These are phyloP conservation scores for Solanum pennellii DNA, from an alignment of 257 asterid genomes.

Conservation along the genomic window DNA sequence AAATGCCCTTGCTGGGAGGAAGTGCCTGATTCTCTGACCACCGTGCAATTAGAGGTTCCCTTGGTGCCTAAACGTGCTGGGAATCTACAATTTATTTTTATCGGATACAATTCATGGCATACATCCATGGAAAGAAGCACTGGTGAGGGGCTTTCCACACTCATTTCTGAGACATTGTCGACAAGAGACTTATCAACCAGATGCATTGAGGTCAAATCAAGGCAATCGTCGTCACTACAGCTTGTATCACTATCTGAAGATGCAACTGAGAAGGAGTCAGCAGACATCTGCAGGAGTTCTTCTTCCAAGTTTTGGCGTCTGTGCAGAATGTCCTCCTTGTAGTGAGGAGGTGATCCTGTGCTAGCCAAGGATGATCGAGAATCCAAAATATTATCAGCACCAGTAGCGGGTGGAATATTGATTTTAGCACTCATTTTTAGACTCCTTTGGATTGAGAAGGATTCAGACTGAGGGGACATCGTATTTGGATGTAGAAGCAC, in stretches of 20 bases:
- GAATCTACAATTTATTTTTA: constrained; percentile 30
- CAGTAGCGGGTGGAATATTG: constrained; percentile 22
- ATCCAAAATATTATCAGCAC: constrained; percentile 26
- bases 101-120: constrained; percentile 12
- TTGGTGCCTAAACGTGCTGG: constrained; percentile 6
- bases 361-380: constrained; percentile 34
- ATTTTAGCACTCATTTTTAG: constrained; percentile 19
- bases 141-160: constrained; percentile 3
- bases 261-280: constrained; percentile 56
- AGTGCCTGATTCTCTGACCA: constrained; percentile 16
- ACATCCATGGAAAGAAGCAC: constrained; percentile 13
- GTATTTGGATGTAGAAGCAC: constrained; percentile 13
- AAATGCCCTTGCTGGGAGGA: constrained; percentile 11
- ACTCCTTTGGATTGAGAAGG: constrained; percentile 23
- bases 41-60: constrained; percentile 9
- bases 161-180: constrained; percentile 21
- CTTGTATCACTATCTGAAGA: constrained; percentile 87
- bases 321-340: constrained; percentile 78
- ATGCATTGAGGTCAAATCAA: constrained; percentile 21
- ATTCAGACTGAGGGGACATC: constrained; percentile 19
- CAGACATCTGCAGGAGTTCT: constrained; percentile 76
- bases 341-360: constrained; percentile 90
- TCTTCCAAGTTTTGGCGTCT: constrained; percentile 84
- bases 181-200: constrained; percentile 27
- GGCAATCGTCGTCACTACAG: constrained; percentile 51